Evolutionary conservation across 179 eudicot genomes (phyloP).

Genomic region (Patellifolia procumbens): DNA sequence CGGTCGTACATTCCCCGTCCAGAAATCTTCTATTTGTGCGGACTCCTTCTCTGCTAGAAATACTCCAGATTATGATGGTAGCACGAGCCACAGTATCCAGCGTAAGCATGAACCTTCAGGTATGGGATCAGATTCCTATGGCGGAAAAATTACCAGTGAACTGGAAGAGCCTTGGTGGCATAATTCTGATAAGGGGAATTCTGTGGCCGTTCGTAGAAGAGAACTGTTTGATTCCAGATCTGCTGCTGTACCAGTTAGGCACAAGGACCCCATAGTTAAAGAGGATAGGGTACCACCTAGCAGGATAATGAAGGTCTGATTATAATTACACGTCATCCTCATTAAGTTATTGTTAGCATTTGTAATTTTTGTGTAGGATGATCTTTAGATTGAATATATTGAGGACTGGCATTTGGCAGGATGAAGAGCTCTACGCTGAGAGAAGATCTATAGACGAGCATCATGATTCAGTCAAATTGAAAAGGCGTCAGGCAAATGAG

Average conservation of each 20-base stretch:
- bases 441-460: slow-evolving; percentile 36
- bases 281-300: slow-evolving; percentile 45
- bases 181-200: slow-evolving; percentile 33
- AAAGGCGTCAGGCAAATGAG: slow-evolving; percentile 43
- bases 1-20: slow-evolving; percentile 34
- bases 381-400: slow-evolving; percentile 13
- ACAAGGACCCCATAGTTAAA: slow-evolving; percentile 27
- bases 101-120: slow-evolving; percentile 38
- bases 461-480: slow-evolving; percentile 35
- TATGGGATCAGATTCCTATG: slow-evolving; percentile 37
- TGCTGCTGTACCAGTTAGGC: slow-evolving; percentile 35
- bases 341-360: neutral
- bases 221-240: slow-evolving; percentile 41
- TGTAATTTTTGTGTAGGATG: neutral
- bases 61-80: slow-evolving; percentile 41
- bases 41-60: slow-evolving; percentile 44
- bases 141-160: slow-evolving; percentile 40
- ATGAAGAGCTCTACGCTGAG: slow-evolving; percentile 40
- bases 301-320: slow-evolving; percentile 49
- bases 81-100: slow-evolving; percentile 29
- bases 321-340: neutral
- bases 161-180: slow-evolving; percentile 34
- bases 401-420: slow-evolving; percentile 42
- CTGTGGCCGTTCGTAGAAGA: slow-evolving; percentile 33
- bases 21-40: slow-evolving; percentile 40